phyloP scores from a whole-genome alignment of 2,329 filamentous ascomycete genomes.

The Lasiodiplodia hormozganensis region DNA sequence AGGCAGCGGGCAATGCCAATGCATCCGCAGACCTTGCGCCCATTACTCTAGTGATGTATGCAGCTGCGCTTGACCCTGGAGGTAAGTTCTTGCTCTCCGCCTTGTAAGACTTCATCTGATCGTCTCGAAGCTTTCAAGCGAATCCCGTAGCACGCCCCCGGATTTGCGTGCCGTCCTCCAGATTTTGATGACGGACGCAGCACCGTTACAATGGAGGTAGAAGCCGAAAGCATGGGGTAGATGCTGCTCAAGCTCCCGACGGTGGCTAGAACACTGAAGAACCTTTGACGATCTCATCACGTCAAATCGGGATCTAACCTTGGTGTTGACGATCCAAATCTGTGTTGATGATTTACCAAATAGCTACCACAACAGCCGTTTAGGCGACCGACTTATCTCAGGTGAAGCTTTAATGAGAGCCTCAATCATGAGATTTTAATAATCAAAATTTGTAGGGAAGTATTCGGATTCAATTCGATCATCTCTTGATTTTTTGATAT shows the following conservation, averaged over 20 bases:
- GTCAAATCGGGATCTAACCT: not conserved
- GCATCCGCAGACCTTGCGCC: conserved; percentile 55
- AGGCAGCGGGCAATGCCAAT: conserved; percentile 36
- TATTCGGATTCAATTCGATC: not conserved
- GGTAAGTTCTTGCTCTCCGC: conserved; percentile 49
- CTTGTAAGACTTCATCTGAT: not conserved
- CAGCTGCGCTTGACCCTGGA: conserved; percentile 61
- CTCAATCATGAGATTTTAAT: not conserved
- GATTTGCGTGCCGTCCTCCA: not conserved
- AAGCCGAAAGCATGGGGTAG: not conserved
- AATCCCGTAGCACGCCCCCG: not conserved
- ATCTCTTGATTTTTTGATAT: not conserved
- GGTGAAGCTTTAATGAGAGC: not conserved
- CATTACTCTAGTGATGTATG: conserved; percentile 65
- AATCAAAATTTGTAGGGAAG: not conserved
- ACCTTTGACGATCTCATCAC: too few relatives aligned
- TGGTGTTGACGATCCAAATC: not conserved
- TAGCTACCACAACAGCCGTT: not conserved
- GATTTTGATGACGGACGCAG: not conserved
- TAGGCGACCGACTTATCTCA: not conserved
- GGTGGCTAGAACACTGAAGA: too few relatives aligned
- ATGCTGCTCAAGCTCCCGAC: not conserved
- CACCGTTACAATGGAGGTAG: not conserved
- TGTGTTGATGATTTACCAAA: not conserved
- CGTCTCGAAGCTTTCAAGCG: not conserved